Percentiles rank a stretch among this genome's conserved stretches.
Conservation (phyloP, 306 rosid genomes). For the Cotoneaster glaucophyllus region DNA sequence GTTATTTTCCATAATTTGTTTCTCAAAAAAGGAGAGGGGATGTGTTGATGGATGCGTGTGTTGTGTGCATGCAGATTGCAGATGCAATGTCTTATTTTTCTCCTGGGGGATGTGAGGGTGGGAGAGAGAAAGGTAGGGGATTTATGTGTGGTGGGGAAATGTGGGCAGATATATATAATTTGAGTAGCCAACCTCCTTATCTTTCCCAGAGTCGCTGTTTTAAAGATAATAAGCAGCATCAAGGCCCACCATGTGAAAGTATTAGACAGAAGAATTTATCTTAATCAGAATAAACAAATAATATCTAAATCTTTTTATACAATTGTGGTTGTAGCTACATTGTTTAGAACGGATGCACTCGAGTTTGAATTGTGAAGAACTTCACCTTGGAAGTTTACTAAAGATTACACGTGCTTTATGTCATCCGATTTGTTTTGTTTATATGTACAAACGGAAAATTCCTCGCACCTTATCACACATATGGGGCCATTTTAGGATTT, state of each 20-base stretch:
- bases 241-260: neutral
- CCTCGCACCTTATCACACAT: too few species aligned
- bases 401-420: too few species aligned
- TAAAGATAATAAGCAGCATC: neutral
- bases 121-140: neutral
- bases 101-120: neutral
- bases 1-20: slow-evolving; percentile 4
- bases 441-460: too few species aligned
- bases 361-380: too few species aligned
- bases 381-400: too few species aligned
- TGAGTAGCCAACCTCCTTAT: neutral
- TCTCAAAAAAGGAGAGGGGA: neutral
- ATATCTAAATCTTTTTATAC: too few species aligned
- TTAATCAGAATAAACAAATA: neutral
- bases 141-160: slow-evolving; percentile 22
- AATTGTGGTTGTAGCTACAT: too few species aligned
- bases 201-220: neutral
- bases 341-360: too few species aligned
- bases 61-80: neutral
- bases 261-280: neutral
- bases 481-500: too few species aligned
- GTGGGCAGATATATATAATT: slow-evolving; percentile 5
- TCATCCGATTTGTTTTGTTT: too few species aligned
- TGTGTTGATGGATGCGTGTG: slow-evolving; percentile 3
- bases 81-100: neutral